Evolutionary conservation across 2,329 filamentous ascomycete genomes (phyloP).

Genomic region (Tolypocladium cylindrosporum): DNA sequence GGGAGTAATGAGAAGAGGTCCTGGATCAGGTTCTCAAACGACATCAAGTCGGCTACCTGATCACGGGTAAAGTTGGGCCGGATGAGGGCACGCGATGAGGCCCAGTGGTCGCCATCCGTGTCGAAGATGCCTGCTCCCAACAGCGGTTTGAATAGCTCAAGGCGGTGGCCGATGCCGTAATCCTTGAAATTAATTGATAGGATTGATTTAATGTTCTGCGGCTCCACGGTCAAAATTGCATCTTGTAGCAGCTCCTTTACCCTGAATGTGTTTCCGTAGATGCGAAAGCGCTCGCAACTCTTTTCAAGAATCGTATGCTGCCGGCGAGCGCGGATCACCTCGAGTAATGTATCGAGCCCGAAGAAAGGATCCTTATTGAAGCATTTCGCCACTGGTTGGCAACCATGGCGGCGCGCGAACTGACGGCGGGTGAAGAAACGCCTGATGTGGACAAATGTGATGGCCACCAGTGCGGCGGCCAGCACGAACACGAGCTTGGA

Average conservation of each 20-base stretch:
- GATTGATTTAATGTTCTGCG: conserved; percentile 39
- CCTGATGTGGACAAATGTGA: not conserved
- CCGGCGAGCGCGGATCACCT: not conserved
- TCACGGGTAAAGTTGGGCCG: conserved; percentile 15
- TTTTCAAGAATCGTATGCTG: not conserved
- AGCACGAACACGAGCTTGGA: not conserved
- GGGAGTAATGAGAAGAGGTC: conserved; percentile 23
- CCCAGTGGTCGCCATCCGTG: conserved; percentile 30
- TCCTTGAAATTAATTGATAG: conserved; percentile 39
- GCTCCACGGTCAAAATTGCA: conserved; percentile 23
- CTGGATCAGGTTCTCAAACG: conserved; percentile 11
- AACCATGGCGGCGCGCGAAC: not conserved
- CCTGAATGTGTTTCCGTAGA: not conserved
- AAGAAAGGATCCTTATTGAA: not conserved
- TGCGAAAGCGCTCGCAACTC: not conserved
- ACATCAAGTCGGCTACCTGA: conserved; percentile 11
- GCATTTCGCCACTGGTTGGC: not conserved
- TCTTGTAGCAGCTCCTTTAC: not conserved
- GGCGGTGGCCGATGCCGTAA: conserved; percentile 19
- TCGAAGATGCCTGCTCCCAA: conserved; percentile 32
- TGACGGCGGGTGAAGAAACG: not conserved
- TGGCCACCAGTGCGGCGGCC: not conserved
- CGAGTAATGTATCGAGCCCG: not conserved
- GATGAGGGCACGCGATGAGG: conserved; percentile 24
- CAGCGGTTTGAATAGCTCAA: conserved; percentile 18